Conservation (phyloP, 805 yeast genomes). For the Kodamaea fukazawae region DNA sequence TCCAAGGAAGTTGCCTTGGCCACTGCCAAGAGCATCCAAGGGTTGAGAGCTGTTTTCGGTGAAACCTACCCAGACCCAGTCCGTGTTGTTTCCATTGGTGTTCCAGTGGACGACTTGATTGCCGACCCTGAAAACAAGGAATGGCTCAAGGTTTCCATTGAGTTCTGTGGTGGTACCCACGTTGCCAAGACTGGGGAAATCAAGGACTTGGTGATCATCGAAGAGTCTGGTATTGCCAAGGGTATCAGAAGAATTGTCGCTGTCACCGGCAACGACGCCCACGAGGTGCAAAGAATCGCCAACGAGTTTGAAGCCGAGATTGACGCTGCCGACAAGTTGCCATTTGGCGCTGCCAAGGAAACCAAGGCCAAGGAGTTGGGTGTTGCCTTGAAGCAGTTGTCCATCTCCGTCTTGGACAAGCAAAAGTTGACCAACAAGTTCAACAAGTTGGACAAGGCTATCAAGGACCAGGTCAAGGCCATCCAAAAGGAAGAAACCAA, state of each 20-base stretch:
- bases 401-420: constrained; percentile 80
- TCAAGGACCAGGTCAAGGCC: constrained; percentile 83
- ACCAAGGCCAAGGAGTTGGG: constrained; percentile 78
- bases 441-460: constrained; percentile 74
- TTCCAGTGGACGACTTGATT: constrained; percentile 77
- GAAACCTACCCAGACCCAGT: constrained; percentile 99
- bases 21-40: constrained; percentile 69
- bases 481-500: constrained; percentile 87
- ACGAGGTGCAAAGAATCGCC: constrained; percentile 85
- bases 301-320: constrained; percentile 63
- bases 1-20: constrained; percentile 78
- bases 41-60: constrained; percentile 97
- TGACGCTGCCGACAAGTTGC: constrained; percentile 56
- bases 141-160: constrained; percentile 81
- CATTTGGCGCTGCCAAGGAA: constrained; percentile 78
- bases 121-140: constrained; percentile 65
- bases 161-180: constrained; percentile 99
- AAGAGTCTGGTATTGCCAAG: constrained; percentile 97
- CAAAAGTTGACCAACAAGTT: constrained; percentile 71
- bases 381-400: constrained; percentile 76
- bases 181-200: constrained; percentile 90
- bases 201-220: constrained; percentile 82
- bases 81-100: constrained; percentile 94
- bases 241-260: constrained; percentile 98
- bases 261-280: constrained; percentile 89